phyloP scores from a whole-genome alignment of 257 asterid genomes.

The Knoxia roxburghii region DNA sequence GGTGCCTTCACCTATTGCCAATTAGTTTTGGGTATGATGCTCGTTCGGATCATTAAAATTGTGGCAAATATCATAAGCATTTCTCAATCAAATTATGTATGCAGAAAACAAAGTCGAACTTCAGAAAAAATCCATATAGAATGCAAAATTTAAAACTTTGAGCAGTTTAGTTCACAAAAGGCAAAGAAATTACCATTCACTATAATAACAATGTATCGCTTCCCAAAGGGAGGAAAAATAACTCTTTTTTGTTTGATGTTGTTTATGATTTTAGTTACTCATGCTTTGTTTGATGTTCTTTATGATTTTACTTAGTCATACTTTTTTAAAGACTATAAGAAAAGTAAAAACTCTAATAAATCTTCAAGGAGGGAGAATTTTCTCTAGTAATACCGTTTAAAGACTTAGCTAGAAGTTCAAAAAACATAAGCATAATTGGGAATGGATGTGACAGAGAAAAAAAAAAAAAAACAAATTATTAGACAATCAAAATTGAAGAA shows the following conservation, averaged over 20 bases:
- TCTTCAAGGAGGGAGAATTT: constrained; percentile 13
- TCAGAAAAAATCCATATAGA: no score
- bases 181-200: not conserved
- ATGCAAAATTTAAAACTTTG: not conserved
- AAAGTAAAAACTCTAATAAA: constrained; percentile 9
- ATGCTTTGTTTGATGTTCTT: no score
- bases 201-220: not conserved
- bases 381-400: no score
- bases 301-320: not conserved
- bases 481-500: no score
- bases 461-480: no score
- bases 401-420: no score
- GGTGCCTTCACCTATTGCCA: no score
- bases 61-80: not conserved
- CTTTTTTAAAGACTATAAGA: not conserved
- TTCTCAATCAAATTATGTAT: no score
- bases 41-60: no score
- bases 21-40: no score
- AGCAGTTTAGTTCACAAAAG: not conserved
- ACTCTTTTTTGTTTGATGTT: not conserved
- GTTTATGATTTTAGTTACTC: not conserved
- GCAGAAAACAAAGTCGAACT: not conserved
- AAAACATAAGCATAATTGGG: no score
- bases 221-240: not conserved
- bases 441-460: no score